Evolutionary conservation across 805 yeast genomes (phyloP).

Genomic region (Nakazawaea ishiwadae): DNA sequence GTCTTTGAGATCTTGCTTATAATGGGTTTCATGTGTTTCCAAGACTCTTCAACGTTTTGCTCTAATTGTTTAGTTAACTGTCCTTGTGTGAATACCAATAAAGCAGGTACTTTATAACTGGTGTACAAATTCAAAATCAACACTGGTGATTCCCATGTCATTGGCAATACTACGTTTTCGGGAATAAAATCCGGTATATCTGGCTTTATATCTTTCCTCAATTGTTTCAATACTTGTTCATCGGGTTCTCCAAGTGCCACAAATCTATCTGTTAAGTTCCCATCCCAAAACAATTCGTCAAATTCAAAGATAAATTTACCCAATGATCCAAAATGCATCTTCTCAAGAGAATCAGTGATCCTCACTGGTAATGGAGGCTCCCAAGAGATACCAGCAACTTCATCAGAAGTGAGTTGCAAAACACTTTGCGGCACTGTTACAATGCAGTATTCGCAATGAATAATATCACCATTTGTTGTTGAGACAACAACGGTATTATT

Average conservation of each 20-base stretch:
- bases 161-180: constrained; percentile 22
- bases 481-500: constrained; percentile 24
- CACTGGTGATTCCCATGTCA: constrained; percentile 56
- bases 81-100: constrained; percentile 67
- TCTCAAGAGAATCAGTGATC: constrained; percentile 37
- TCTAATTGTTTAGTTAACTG: constrained; percentile 64
- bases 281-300: constrained; percentile 54
- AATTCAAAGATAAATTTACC: constrained; percentile 76
- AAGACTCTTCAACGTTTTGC: constrained; percentile 44
- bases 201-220: constrained; percentile 11
- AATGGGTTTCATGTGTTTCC: constrained; percentile 56
- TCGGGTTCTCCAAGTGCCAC: constrained; percentile 37
- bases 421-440: constrained; percentile 79
- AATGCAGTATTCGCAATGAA: constrained; percentile 50
- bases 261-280: constrained; percentile 43
- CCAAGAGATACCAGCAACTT: constrained; percentile 48
- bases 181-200: background rate
- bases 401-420: constrained; percentile 35
- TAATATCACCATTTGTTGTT: constrained; percentile 26
- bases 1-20: constrained; percentile 24
- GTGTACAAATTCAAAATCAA: constrained; percentile 56
- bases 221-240: constrained; percentile 12
- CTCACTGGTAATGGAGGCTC: constrained; percentile 47
- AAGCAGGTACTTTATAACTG: constrained; percentile 42
- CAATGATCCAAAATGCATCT: constrained; percentile 58